Evolutionary conservation across 78 protist genomes (phyloP).

Genomic region (Guillardia theta): DNA sequence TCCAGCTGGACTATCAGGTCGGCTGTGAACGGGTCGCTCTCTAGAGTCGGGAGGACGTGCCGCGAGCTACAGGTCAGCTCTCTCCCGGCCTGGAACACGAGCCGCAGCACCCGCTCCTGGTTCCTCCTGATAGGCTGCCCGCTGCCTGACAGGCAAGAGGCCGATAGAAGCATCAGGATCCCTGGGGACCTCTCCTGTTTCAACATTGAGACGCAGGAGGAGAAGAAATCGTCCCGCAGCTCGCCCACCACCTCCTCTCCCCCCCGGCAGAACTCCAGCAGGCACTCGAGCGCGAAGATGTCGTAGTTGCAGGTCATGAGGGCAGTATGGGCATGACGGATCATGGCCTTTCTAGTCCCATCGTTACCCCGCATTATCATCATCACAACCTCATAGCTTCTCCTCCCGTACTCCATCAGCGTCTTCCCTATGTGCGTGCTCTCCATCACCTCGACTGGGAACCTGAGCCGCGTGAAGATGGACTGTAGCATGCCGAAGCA

Average conservation of each 20-base stretch:
- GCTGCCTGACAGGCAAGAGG: neutral
- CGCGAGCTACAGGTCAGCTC: neutral
- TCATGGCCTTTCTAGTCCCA: neutral
- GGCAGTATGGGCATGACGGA: neutral
- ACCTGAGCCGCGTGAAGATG: neutral
- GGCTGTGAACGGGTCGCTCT: conserved; percentile 20
- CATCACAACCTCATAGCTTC: neutral
- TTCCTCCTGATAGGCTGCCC: neutral
- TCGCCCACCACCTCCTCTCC: neutral
- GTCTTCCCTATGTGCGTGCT: neutral
- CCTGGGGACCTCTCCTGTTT: neutral
- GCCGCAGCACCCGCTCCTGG: neutral
- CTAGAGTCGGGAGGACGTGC: neutral
- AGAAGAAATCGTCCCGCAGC: neutral
- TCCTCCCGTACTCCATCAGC: neutral
- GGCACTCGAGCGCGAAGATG: neutral
- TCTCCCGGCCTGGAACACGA: neutral
- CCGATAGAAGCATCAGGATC: neutral
- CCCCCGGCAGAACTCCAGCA: neutral
- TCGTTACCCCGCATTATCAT: neutral
- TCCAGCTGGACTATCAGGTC: no score
- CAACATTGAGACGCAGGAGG: neutral
- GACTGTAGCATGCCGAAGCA: neutral
- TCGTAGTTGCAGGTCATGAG: neutral
- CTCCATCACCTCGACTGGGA: neutral